Base-by-base conservation (phyloP, 2,329 filamentous ascomycete genomes). In the Penicillium paneum region DNA sequence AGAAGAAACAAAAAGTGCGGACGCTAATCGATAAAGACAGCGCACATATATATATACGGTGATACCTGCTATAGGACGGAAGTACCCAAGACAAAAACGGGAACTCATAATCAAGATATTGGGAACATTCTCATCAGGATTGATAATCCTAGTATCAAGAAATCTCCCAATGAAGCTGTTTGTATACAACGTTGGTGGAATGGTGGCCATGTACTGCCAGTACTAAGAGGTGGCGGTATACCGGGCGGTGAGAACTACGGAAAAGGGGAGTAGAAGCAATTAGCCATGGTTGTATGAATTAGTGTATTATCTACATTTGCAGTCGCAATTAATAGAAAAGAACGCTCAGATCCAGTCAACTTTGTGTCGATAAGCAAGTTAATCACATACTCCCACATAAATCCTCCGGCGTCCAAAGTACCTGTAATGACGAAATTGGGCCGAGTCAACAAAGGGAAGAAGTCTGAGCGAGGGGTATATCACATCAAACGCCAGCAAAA, bases 391-490 rank as follows among this genome's bases (percentile, higher is more conserved):
- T 50, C 49, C 52, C 43, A 55, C 54, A 54, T 55, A 36, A 56
- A 59, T 46, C 52, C 59, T 60, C 56, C 56, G 50, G 52, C 58
- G 53, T 54, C 57, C 58, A 64, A 52, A 51, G 46, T 58, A 63
- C 59, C 36, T 58, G 49, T 64, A 62, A 59, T 49, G 58, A 49
- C 47, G 46, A 63, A 59, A 62, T 54, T 46, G 58, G 45, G 49
- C 49, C 50, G 52, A 54, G 50, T 54, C 59, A 64, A 54, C 62
- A 59, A 64, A 58, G 50, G 60, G 58, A 59, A 60, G 54, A 60
- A 62, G 57, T 63, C 55, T 61, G 62, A 68, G 64, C 64, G 64
- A 67, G 66, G 70, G 71, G 71, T 73, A 73, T 73, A 73, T 73
- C 71, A 70, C 69, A 70, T 70, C 59, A 61, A 72, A 73, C 69